These are phyloP conservation scores for Lomentospora prolificans DNA, from an alignment of 2,329 filamentous ascomycete species.

Conservation along the genomic window DNA sequence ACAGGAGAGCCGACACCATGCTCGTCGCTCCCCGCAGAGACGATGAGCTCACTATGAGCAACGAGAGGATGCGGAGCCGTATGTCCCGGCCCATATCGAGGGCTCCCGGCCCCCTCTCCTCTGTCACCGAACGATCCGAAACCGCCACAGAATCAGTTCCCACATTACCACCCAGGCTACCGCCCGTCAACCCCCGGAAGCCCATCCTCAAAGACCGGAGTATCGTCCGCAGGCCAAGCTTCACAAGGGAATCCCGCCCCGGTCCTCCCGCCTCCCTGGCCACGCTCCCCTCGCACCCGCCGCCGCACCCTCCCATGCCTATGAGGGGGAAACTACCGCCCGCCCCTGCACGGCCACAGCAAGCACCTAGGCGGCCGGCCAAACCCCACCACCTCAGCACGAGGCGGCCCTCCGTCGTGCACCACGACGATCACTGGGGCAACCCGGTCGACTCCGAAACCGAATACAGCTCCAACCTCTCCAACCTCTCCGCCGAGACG, in stretches of 20 bases:
- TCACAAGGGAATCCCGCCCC: neutral
- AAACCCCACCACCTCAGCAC: neutral
- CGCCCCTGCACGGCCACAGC: neutral
- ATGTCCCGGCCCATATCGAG: neutral
- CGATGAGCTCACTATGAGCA: neutral
- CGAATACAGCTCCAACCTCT: slow-evolving; percentile 6
- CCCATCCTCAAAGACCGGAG: neutral
- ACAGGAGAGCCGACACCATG: neutral
- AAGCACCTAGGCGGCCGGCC: neutral
- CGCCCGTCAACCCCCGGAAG: neutral
- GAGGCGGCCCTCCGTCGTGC: neutral
- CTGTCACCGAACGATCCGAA: slow-evolving; percentile 3
- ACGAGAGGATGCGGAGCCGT: slow-evolving; percentile 6
- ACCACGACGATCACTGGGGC: neutral
- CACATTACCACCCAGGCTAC: neutral
- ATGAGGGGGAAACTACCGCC: neutral
- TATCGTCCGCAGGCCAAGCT: slow-evolving; percentile 1
- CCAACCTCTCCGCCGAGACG: slow-evolving; percentile 5
- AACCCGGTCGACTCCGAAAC: neutral
- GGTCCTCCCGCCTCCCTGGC: neutral
- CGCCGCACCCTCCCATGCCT: neutral
- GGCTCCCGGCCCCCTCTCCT: neutral
- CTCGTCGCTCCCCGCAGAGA: neutral
- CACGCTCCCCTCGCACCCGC: neutral
- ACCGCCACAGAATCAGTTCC: neutral